These are phyloP conservation scores for Casaregolazyma suthepensis DNA, from an alignment of 1,139 yeast genomes.

Conservation along the genomic window DNA sequence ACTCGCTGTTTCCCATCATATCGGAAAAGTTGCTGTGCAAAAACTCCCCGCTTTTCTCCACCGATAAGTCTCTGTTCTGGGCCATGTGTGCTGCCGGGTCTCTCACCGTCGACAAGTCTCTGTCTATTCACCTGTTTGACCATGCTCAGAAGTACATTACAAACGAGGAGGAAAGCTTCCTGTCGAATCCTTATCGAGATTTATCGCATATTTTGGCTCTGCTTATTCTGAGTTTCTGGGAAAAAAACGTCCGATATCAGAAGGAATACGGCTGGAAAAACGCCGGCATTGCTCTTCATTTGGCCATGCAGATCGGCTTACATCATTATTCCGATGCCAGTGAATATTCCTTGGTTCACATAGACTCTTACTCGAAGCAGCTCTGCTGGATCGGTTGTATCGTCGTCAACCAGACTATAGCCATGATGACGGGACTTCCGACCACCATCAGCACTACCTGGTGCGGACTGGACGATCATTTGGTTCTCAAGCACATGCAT, in stretches of 20 bases:
- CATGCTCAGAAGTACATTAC: slow-evolving; percentile 8
- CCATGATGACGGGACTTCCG: slow-evolving; percentile 14
- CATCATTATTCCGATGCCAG: slow-evolving; percentile 15
- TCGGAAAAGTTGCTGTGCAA: slow-evolving; percentile 15
- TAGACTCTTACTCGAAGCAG: slow-evolving; percentile 10
- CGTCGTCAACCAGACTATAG: slow-evolving; percentile 14
- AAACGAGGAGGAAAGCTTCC: slow-evolving; percentile 7
- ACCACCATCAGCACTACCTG: slow-evolving; percentile 10
- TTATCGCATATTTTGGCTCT: slow-evolving; percentile 13
- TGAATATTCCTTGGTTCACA: slow-evolving; percentile 12
- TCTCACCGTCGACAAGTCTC: slow-evolving; percentile 12
- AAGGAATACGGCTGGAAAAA: slow-evolving; percentile 19
- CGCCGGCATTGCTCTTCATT: slow-evolving; percentile 16
- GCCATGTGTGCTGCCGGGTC: slow-evolving; percentile 18
- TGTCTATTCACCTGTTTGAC: slow-evolving; percentile 8
- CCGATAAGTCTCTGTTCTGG: slow-evolving; percentile 16
- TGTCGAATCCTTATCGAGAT: slow-evolving; percentile 12
- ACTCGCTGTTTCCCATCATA: slow-evolving; percentile 17
- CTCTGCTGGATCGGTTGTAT: slow-evolving; percentile 18
- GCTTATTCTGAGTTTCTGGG: slow-evolving; percentile 16
- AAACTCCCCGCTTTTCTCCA: slow-evolving; percentile 10
- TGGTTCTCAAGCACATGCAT: not conserved
- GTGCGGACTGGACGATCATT: slow-evolving; percentile 1
- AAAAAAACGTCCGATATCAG: slow-evolving; percentile 9
- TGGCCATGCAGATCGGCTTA: slow-evolving; percentile 21